Percentiles rank a stretch among this genome's conserved stretches.
Conservation (phyloP, 2,329 filamentous ascomycete species). For the Monilinia laxa region DNA sequence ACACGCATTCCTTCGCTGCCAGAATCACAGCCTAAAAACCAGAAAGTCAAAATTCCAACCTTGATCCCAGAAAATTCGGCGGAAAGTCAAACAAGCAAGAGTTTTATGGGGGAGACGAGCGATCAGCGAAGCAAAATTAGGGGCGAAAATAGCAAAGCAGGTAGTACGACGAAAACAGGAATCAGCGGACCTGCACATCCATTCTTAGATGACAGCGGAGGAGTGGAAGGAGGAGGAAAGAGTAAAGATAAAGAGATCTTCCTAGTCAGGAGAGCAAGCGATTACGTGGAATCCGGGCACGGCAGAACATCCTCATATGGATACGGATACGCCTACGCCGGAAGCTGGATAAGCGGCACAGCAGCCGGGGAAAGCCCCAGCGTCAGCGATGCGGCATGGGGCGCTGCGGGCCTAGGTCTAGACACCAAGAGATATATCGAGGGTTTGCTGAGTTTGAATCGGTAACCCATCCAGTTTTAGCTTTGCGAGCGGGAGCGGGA, state of each 20-base stretch:
- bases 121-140: neutral
- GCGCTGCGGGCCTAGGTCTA: slow-evolving; percentile 61
- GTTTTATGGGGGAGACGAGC: neutral
- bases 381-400: neutral
- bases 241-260: slow-evolving; percentile 57
- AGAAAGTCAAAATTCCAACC: slow-evolving; percentile 23
- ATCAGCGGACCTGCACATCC: slow-evolving; percentile 37
- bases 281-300: slow-evolving; percentile 43
- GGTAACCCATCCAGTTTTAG: slow-evolving; percentile 22
- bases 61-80: slow-evolving; percentile 25
- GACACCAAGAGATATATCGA: slow-evolving; percentile 76
- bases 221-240: slow-evolving; percentile 2
- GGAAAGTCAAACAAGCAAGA: slow-evolving; percentile 13
- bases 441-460: slow-evolving; percentile 60
- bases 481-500: too few species aligned
- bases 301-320: slow-evolving; percentile 28
- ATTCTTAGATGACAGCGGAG: slow-evolving; percentile 29
- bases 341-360: slow-evolving; percentile 53
- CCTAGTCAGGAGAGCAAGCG: slow-evolving; percentile 59
- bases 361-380: slow-evolving; percentile 52
- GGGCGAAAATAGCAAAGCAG: neutral
- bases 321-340: slow-evolving; percentile 39
- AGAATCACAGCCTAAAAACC: slow-evolving; percentile 22
- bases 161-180: slow-evolving; percentile 24
- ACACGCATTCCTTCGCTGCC: slow-evolving; percentile 51